Conservation (phyloP, 345 rosid genomes). For the Salix caprea region DNA sequence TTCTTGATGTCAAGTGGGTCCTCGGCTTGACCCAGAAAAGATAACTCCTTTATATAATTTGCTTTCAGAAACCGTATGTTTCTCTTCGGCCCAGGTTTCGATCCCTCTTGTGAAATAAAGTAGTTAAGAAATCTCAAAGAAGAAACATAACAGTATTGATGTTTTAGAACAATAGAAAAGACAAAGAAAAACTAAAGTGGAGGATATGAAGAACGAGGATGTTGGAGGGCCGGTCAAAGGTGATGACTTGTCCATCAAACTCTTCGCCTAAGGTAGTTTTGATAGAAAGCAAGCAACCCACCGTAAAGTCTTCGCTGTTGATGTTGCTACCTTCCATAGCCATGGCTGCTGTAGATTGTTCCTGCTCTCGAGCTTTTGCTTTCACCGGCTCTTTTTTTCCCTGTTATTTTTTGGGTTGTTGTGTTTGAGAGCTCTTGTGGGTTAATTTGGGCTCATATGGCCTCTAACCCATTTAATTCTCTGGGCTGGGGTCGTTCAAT, state of each 20-base stretch:
- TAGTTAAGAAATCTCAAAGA: conserved; percentile 35
- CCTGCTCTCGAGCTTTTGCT: neutral
- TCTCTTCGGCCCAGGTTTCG: conserved; percentile 45
- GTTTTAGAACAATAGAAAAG: neutral
- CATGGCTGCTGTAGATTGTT: conserved; percentile 16
- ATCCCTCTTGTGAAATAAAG: conserved; percentile 58
- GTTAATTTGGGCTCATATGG: neutral
- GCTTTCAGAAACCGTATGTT: conserved; percentile 72
- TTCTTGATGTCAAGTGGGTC: conserved; percentile 72
- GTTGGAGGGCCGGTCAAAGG: conserved; percentile 89
- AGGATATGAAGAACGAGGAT: conserved; percentile 96
- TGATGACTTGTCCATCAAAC: conserved; percentile 81
- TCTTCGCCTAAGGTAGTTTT: conserved; percentile 90
- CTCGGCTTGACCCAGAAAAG: conserved; percentile 63
- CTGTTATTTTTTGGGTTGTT: neutral
- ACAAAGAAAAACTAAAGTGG: neutral
- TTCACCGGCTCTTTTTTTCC: neutral
- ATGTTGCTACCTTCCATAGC: conserved; percentile 29
- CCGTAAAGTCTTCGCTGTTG: conserved; percentile 57
- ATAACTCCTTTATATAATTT: conserved; percentile 60
- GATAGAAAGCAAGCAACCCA: conserved; percentile 81
- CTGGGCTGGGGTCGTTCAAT: neutral
- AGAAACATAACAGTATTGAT: neutral
- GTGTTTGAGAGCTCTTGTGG: neutral
- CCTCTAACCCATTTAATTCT: neutral